phyloP scores from a whole-genome alignment of 257 asterid genomes.

The Ligustrum vulgare region DNA sequence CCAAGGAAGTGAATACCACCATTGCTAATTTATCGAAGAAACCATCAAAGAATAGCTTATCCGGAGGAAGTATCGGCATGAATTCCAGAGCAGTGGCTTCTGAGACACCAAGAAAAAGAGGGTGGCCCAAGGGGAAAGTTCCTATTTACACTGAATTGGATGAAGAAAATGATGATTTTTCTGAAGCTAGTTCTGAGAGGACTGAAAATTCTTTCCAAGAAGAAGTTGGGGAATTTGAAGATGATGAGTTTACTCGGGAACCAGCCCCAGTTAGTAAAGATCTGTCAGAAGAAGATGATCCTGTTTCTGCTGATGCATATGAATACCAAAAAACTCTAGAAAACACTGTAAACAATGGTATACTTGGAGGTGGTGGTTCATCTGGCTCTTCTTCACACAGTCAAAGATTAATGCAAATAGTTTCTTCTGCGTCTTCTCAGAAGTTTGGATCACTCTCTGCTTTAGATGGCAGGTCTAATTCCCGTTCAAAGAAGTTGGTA shows the following conservation, averaged over 20 bases:
- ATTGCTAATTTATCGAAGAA: slow-evolving; percentile 79
- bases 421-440: slow-evolving; percentile 87
- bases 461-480: slow-evolving; percentile 74
- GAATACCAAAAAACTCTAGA: slow-evolving; percentile 57
- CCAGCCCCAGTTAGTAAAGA: slow-evolving; percentile 50
- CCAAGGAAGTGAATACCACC: slow-evolving; percentile 76
- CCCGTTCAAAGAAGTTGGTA: slow-evolving; percentile 84
- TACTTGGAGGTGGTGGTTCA: slow-evolving; percentile 71
- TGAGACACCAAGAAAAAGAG: slow-evolving; percentile 79
- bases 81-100: slow-evolving; percentile 57
- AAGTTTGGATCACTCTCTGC: slow-evolving; percentile 99
- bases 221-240: slow-evolving; percentile 81
- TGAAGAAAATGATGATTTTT: slow-evolving; percentile 79
- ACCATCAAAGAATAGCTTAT: slow-evolving; percentile 57
- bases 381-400: slow-evolving; percentile 88
- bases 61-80: slow-evolving; percentile 50
- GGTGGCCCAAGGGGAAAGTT: slow-evolving; percentile 80
- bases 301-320: slow-evolving; percentile 57
- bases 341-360: slow-evolving; percentile 41
- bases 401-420: slow-evolving; percentile 53
- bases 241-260: slow-evolving; percentile 64
- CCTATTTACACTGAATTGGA: slow-evolving; percentile 91
- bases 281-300: slow-evolving; percentile 79
- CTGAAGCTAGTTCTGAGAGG: slow-evolving; percentile 84
- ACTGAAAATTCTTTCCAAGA: slow-evolving; percentile 67